A percentile compares a stretch with the other conserved stretches of the same genome.
These are phyloP conservation scores for Aspergillus kassunensis DNA, from an alignment of 495 filamentous ascomycete species.

Conservation along the genomic window DNA sequence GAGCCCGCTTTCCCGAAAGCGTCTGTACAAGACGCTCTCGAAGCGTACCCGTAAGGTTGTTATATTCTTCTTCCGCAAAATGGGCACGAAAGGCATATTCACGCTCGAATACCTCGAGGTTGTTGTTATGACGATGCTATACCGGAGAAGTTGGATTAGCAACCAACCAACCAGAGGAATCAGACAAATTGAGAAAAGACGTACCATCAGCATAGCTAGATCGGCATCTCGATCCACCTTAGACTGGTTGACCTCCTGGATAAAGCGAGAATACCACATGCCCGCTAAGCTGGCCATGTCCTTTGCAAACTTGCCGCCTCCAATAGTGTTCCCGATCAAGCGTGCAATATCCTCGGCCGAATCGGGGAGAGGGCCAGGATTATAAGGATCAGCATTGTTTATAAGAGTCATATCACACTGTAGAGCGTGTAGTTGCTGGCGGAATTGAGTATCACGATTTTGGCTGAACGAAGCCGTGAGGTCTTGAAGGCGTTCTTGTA, in stretches of 20 bases:
- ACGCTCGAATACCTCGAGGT: slow-evolving; percentile 36
- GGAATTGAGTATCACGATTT: slow-evolving; percentile 79
- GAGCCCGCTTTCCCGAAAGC: slow-evolving; percentile 68
- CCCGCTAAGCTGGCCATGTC: slow-evolving; percentile 67
- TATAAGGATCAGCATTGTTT: slow-evolving; percentile 74
- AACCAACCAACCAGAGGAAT: background rate
- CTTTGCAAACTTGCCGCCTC: slow-evolving; percentile 49
- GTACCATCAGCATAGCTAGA: slow-evolving; percentile 70
- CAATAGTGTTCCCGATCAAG: slow-evolving; percentile 57
- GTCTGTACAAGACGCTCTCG: slow-evolving; percentile 79
- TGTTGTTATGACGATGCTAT: slow-evolving; percentile 41
- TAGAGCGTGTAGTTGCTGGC: slow-evolving; percentile 80
- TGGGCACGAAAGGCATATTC: slow-evolving; percentile 53
- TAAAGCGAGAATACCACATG: slow-evolving; percentile 73
- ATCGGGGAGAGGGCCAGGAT: slow-evolving; percentile 66
- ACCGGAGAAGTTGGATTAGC: slow-evolving; percentile 1
- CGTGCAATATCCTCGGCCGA: slow-evolving; percentile 61
- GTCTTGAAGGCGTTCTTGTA: slow-evolving; percentile 69
- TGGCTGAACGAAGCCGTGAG: slow-evolving; percentile 72
- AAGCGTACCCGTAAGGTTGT: slow-evolving; percentile 68
- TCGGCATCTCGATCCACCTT: slow-evolving; percentile 80
- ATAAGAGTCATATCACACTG: slow-evolving; percentile 89
- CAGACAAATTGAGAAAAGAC: slow-evolving; percentile 22
- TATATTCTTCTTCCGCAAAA: slow-evolving; percentile 78
- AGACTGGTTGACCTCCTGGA: slow-evolving; percentile 76